A percentile compares a stretch with the other conserved stretches of the same genome.
These are phyloP conservation scores for Fragaria vesca DNA, from an alignment of 306 rosid genomes.

Conservation along the genomic window DNA sequence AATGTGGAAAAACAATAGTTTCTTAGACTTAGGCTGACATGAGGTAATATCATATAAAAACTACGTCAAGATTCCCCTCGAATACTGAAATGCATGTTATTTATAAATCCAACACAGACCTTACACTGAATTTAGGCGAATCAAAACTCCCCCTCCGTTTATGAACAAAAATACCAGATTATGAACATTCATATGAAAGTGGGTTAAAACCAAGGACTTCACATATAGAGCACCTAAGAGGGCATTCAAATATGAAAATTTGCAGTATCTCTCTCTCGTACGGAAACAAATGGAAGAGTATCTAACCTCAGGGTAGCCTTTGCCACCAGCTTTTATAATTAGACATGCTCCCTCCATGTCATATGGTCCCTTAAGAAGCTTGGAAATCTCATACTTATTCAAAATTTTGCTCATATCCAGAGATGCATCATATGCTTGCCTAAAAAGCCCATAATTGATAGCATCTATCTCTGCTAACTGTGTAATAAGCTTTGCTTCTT, in stretches of 20 bases:
- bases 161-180: background rate
- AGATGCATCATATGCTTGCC: conserved; percentile 77
- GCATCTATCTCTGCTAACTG: conserved; percentile 71
- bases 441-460: conserved; percentile 65
- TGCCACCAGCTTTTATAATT: conserved; percentile 52
- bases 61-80: background rate
- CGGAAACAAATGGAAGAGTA: conserved; percentile 6
- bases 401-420: conserved; percentile 60
- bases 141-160: background rate
- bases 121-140: background rate
- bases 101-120: background rate
- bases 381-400: conserved; percentile 70
- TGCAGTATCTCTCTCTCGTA: background rate
- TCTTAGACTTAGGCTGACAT: background rate
- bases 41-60: background rate
- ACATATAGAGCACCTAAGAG: background rate
- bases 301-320: conserved; percentile 58
- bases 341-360: conserved; percentile 80
- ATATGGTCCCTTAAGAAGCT: conserved; percentile 75
- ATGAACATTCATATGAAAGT: background rate
- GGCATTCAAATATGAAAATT: background rate
- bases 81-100: background rate
- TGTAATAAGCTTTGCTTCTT: conserved; percentile 81
- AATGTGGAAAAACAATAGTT: background rate
- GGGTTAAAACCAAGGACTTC: background rate